These are phyloP conservation scores for Trichoderma hamatum DNA, from an alignment of 2,329 filamentous ascomycete species.

Conservation along the genomic window DNA sequence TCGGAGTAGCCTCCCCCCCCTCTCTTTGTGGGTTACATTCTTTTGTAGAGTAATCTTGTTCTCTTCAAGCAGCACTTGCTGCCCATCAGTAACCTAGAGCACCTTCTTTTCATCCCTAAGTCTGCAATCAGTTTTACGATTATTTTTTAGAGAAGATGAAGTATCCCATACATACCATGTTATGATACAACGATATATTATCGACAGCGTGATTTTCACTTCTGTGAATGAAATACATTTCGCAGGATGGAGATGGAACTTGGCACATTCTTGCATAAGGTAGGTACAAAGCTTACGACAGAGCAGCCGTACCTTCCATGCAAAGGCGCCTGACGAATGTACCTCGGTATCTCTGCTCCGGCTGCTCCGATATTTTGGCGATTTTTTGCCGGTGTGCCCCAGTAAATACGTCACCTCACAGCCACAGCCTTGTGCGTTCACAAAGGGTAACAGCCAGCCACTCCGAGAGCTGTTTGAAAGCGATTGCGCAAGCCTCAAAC, in stretches of 20 bases:
- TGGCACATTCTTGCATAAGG: background rate
- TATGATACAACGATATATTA: background rate
- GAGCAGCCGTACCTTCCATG: background rate
- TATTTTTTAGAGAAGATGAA: background rate
- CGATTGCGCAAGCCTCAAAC: conserved; percentile 19
- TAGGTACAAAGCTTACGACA: background rate
- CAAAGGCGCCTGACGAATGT: background rate
- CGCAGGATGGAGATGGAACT: background rate
- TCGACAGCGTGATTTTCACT: background rate
- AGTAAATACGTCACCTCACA: conserved; percentile 20
- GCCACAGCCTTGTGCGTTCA: conserved; percentile 9
- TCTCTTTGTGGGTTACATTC: background rate
- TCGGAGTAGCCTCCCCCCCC: background rate
- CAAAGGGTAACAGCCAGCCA: background rate
- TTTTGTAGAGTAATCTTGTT: background rate
- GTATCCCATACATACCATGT: background rate
- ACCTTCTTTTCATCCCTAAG: background rate
- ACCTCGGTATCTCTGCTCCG: background rate
- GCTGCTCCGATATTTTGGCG: background rate
- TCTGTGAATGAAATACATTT: background rate
- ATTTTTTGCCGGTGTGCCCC: background rate
- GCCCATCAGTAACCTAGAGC: background rate
- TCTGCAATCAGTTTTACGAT: background rate
- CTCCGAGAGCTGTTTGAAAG: background rate
- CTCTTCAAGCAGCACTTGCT: background rate